Conservation (phyloP, 2,329 filamentous ascomycete genomes). For the Thermothelomyces thermophilus region DNA sequence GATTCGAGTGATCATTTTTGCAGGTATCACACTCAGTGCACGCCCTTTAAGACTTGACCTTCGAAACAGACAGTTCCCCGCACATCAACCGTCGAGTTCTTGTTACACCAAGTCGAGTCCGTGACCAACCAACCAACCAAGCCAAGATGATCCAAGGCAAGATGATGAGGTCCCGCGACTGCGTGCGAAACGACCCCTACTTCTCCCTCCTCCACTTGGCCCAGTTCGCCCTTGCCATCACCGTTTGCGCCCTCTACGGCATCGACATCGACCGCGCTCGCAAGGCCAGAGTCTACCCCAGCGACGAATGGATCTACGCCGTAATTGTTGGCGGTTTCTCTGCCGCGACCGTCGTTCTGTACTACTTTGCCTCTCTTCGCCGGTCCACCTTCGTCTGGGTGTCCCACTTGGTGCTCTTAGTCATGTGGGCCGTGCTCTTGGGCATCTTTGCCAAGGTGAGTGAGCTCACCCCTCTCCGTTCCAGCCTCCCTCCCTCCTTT, state of each 20-base stretch:
- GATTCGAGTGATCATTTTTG: too few species aligned
- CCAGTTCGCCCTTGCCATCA: conserved; percentile 69
- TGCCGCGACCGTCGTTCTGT: conserved; percentile 57
- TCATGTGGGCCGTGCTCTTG: conserved; percentile 77
- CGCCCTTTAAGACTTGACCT: too few species aligned
- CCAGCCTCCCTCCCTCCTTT: neutral
- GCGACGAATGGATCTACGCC: conserved; percentile 72
- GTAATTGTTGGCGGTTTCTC: conserved; percentile 61
- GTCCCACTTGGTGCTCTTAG: conserved; percentile 66
- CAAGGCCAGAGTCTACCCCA: conserved; percentile 42
- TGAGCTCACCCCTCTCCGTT: too few species aligned
- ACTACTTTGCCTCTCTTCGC: conserved; percentile 56
- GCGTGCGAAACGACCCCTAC: conserved; percentile 43
- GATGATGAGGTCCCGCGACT: conserved; percentile 10
- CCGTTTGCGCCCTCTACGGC: conserved; percentile 74
- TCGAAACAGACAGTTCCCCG: too few species aligned
- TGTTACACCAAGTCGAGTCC: too few species aligned
- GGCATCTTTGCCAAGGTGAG: conserved; percentile 68
- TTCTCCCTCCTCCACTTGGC: conserved; percentile 63
- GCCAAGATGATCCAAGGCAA: too few species aligned
- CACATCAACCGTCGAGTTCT: too few species aligned
- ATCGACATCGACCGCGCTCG: conserved; percentile 54
- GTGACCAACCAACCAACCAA: too few species aligned
- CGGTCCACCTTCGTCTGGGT: conserved; percentile 50
- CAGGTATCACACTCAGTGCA: too few species aligned